phyloP scores from a whole-genome alignment of 306 rosid genomes.

The Senna tora region DNA sequence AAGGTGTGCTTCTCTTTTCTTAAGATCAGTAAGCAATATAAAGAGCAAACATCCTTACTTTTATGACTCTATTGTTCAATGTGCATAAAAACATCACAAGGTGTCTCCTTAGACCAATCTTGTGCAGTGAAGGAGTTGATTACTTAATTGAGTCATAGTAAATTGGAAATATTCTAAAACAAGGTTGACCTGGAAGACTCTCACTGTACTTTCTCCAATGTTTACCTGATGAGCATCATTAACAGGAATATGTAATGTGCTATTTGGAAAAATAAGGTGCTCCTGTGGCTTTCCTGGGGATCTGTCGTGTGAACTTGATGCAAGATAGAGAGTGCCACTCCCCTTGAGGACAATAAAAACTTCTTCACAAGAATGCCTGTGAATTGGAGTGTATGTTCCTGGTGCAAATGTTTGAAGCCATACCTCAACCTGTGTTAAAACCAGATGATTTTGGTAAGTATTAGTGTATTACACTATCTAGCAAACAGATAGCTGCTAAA shows the following conservation, averaged over 20 bases:
- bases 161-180: conserved; percentile 28
- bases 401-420: conserved; percentile 96
- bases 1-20: background rate
- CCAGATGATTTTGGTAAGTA: conserved; percentile 27
- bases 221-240: conserved; percentile 93
- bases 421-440: conserved; percentile 72
- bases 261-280: conserved; percentile 62
- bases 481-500: conserved; percentile 23
- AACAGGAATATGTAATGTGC: conserved; percentile 75
- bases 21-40: conserved; percentile 13
- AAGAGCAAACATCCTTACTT: conserved; percentile 8
- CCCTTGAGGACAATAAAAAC: conserved; percentile 86
- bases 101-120: conserved; percentile 19
- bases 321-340: conserved; percentile 81
- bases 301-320: conserved; percentile 59
- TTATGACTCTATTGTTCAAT: background rate
- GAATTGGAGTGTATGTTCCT: conserved; percentile 84
- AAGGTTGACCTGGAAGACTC: conserved; percentile 26
- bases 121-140: background rate
- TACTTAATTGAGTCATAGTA: conserved; percentile 5
- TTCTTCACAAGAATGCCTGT: conserved; percentile 94
- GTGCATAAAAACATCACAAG: conserved; percentile 30
- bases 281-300: conserved; percentile 78
- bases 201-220: background rate
- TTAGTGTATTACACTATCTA: conserved; percentile 25